Evolutionary conservation across 805 yeast genomes (phyloP).

Genomic region (Candida odintsovae): DNA sequence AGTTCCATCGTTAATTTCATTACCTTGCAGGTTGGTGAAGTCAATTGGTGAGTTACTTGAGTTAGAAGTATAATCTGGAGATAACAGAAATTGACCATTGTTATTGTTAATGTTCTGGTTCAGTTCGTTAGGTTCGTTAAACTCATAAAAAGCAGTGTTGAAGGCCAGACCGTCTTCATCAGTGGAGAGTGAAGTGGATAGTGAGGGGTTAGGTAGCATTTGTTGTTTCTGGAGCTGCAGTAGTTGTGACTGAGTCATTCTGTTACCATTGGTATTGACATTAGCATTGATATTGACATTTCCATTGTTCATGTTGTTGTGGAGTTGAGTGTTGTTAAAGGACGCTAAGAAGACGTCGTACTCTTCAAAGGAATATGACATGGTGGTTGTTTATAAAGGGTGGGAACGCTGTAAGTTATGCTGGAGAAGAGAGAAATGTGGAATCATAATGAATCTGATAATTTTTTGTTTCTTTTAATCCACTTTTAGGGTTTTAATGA

Average conservation of each 20-base stretch:
- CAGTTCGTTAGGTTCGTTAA: background rate
- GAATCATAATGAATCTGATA: background rate
- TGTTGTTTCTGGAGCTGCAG: conserved; percentile 6
- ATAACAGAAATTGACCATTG: conserved; percentile 1
- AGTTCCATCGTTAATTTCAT: background rate
- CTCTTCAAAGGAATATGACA: conserved; percentile 27
- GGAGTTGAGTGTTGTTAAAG: conserved; percentile 6
- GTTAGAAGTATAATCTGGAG: conserved; percentile 6
- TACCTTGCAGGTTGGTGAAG: background rate
- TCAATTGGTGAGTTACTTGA: conserved; percentile 6
- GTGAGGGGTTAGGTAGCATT: conserved; percentile 8
- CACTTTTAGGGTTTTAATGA: background rate
- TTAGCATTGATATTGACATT: background rate
- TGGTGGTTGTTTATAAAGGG: background rate
- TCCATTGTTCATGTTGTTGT: conserved; percentile 1
- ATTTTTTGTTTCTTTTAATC: no score
- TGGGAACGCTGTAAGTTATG: background rate
- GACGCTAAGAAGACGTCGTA: conserved; percentile 27
- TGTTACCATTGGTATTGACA: conserved; percentile 3
- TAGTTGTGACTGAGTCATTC: conserved; percentile 2
- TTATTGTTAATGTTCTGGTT: background rate
- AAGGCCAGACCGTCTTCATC: conserved; percentile 8
- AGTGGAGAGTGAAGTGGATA: conserved; percentile 5
- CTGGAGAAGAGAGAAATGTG: background rate
- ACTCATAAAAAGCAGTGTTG: conserved; percentile 3